Evolutionary conservation across 2,329 filamentous ascomycete genomes (phyloP), one percentile per base, ranked within the genome.

Genomic region (Elsinoe arachidis): DNA sequence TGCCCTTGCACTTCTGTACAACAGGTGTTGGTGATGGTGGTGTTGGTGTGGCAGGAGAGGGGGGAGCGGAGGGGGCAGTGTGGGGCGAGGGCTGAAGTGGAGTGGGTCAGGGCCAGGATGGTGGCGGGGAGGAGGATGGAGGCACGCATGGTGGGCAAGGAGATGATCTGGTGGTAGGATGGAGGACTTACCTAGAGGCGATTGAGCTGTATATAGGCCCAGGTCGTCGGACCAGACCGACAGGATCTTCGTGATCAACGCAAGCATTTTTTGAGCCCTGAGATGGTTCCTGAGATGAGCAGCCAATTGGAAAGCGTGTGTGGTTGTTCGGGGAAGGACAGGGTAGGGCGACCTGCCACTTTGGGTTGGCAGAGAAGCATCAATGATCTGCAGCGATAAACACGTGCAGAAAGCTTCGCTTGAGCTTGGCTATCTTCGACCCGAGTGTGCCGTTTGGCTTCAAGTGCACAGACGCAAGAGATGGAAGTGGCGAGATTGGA

Each of bases 1-100:
- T 65, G 64, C 3, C 84, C 81, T 0, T 85, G 85, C 21, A 80
- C 77, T 65, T 85, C 86, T 71, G 87, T 85, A 70, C 86, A 89
- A 73, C 86, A 89, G 9, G 81, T 79, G 66, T 88, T 76, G 54
- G 76, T 68, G n/a, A 80, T 77, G 11, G 54, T 56, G 15, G 58
- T 47, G 38, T 33, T 61, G 33, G 15, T 35, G 11, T 59, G 58
- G 35, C 60, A 61, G 19, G 43, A 54, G 11, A 61, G 53, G 9
- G 53, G 53, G 7, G 57, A 21, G 12, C 14, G 23, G n/a, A 33
- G 14, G 14, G 41, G 39, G 41, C 54, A 56, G 49, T 53, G 49
- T 10, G 49, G 49, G 17, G 19, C 33, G 49, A 26, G 5, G n/a
- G 49, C 49, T 53, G 33, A 37, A 11, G 26, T 12, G 33, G 49